A percentile compares a stretch with the other conserved stretches of the same genome.
Evolutionary conservation across 495 filamentous ascomycete species (phyloP).

Genomic region (Neurospora discreta): DNA sequence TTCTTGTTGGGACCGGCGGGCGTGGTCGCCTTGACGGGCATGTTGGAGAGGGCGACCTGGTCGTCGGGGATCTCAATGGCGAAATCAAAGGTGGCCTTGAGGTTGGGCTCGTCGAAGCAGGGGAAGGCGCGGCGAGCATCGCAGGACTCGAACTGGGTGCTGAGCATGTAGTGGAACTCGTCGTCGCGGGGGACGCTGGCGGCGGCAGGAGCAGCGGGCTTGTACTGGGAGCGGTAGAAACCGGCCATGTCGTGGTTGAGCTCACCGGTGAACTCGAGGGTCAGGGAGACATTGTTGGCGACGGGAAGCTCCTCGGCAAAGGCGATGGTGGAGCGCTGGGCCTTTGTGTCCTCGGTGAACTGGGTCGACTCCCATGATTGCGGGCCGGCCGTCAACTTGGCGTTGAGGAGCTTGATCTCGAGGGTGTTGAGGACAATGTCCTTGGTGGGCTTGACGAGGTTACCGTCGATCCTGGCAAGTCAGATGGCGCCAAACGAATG

Average conservation of each 20-base stretch:
- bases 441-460: constrained; percentile 50
- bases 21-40: constrained; percentile 65
- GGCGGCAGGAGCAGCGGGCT: constrained; percentile 56
- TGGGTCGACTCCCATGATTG: constrained; percentile 46
- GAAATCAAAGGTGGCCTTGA: constrained; percentile 93
- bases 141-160: constrained; percentile 93
- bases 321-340: constrained; percentile 63
- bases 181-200: constrained; percentile 64
- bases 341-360: constrained; percentile 67
- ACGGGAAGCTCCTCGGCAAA: constrained; percentile 58
- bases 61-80: constrained; percentile 80
- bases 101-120: constrained; percentile 95
- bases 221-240: constrained; percentile 93
- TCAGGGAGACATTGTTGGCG: constrained; percentile 48
- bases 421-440: constrained; percentile 67
- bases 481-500: neutral
- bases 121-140: constrained; percentile 91
- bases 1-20: constrained; percentile 55
- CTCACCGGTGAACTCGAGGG: constrained; percentile 68
- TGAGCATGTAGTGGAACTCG: constrained; percentile 85
- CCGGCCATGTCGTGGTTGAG: constrained; percentile 95
- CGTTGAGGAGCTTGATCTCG: constrained; percentile 49
- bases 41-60: constrained; percentile 84
- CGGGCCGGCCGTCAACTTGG: constrained; percentile 34
- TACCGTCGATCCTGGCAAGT: constrained; percentile 34